Base-by-base conservation (phyloP, 1,284 basidiomycete genomes). In the Ceratorhiza oryzae-sativae region DNA sequence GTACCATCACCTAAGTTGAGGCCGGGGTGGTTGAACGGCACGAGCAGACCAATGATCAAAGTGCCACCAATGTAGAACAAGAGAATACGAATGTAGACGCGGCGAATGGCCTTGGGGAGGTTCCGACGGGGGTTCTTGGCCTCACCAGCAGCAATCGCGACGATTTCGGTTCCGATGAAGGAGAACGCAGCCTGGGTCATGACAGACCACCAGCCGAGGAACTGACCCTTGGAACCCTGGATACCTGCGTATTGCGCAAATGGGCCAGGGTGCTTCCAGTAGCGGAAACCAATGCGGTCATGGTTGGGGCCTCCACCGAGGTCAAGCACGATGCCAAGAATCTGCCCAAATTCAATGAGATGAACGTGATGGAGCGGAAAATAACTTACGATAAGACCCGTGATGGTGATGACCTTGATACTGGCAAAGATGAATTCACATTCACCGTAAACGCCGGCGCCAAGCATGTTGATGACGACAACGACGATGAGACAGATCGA, bases 61-160 rank as follows among this genome's bases (percentile, higher is more conserved):
- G 80, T 79, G 46, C 80, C 80, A 72, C 80, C 82, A 76, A 93
- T 87, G 82, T 95, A 95, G 79, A 95, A 84, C 73, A 86, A 76
- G 36, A 83, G 83, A 76, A 96, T 93, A 77, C 91, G 88, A 75
- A 89, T 82, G 80, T 90, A 92, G 30, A 90, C 87, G 9, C 86
- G 84, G 72, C 86, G 84, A 80, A 91, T 89, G 1, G 86, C 87
- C 76, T 85, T 86, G 2, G 90, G 89, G 48, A 92, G 79, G 79
- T 89, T 91, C 32, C 88, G 84, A 51, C 80, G 78, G 1, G 83
- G 83, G 77, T 82, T 80, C 71, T 77, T 77, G 36, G 80, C 79
- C 77, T 94, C 92, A 41, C 88, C 90, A 42, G 92, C 92, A 71
- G 93, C 85, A 80, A 95, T 89, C 42, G 92, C 93, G 49, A 95